Evolutionary conservation across 805 yeast species (phyloP), one percentile per base, ranked within the genome.

Genomic region (Candida alai): DNA sequence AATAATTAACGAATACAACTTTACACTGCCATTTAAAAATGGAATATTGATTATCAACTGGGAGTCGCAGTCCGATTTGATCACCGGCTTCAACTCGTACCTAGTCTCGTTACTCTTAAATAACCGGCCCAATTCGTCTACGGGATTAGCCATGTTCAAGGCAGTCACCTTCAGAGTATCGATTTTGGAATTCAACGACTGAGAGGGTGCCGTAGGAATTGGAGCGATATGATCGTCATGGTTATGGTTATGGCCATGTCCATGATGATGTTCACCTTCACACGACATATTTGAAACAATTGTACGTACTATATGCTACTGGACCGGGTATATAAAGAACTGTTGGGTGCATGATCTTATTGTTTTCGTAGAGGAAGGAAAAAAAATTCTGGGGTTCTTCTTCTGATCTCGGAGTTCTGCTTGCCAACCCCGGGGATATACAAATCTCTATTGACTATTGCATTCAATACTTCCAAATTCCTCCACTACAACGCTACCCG

Each of bases 1-100:
- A 8, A 90, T 42, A 2, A 84, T 74, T 1, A 90, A 45, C 3
- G 95, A 83, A 51, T 76, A 84, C 22, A 90, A 57, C 51, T 81
- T 85, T 25, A 84, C 87, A 16, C 73, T 62, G 1, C 83, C 84
- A 9, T 81, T 78, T 24, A 62, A 39, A 49, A 90, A 90, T 19
- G 96, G 97, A 19, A 90, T 74, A 34, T 76, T 73, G 20, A 90
- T 45, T 20, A 89, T 73, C 45, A 89, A 44, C 53, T 90, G 96
- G 39, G 80, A 76, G 50, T 90, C 97, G 2, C 84, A 78, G 53
- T 89, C 96, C 1, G 84, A 75, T 56, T 75, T 78, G 51, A 62
- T 58, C 11, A 63, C 54, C 42, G 62, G 77, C 40, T 41, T 65
- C 7, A 74, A 44, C n/a, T 65, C 56, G 41, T 74, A 76, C 47